phyloP scores from a whole-genome alignment of 257 asterid genomes.

The Rubia yunnanensis region DNA sequence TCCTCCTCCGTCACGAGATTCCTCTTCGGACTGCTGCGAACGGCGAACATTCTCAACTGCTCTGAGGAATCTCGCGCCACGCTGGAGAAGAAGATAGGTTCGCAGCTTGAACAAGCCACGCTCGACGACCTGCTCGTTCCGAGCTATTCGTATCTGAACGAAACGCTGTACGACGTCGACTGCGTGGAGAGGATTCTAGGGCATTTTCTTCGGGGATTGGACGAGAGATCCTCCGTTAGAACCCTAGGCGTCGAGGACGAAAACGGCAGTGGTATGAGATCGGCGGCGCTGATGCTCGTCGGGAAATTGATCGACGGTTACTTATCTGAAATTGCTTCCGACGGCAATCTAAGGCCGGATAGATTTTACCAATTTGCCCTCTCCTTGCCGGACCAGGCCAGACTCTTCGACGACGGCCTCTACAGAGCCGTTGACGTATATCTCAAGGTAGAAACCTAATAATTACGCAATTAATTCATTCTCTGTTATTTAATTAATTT shows the following conservation, averaged over 20 bases:
- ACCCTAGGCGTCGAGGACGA: constrained; percentile 33
- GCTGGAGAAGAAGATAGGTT: constrained; percentile 85
- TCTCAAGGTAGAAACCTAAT: constrained; percentile 50
- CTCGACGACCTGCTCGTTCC: constrained; percentile 87
- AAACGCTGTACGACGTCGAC: constrained; percentile 84
- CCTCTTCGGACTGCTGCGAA: constrained; percentile 69
- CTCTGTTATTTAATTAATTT: neutral
- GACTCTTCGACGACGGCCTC: constrained; percentile 87
- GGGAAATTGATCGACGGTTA: constrained; percentile 95
- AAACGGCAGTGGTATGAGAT: constrained; percentile 26
- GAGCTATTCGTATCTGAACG: constrained; percentile 86
- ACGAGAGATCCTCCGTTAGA: constrained; percentile 33
- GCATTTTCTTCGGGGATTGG: constrained; percentile 43
- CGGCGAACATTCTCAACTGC: constrained; percentile 65
- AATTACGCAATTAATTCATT: neutral
- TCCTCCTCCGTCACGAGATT: constrained; percentile 40
- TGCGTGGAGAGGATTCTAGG: constrained; percentile 79
- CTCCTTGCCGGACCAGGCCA: constrained; percentile 72
- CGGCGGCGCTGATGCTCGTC: constrained; percentile 60
- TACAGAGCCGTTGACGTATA: constrained; percentile 97
- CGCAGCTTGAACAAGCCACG: constrained; percentile 72
- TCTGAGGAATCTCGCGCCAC: constrained; percentile 51
- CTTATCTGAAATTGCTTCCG: constrained; percentile 92
- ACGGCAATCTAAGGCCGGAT: constrained; percentile 72
- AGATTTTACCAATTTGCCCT: constrained; percentile 66